Percentiles rank a stretch among this genome's conserved stretches.
phyloP scores from a whole-genome alignment of 106 monocot species.

The Narthecium ossifragum region DNA sequence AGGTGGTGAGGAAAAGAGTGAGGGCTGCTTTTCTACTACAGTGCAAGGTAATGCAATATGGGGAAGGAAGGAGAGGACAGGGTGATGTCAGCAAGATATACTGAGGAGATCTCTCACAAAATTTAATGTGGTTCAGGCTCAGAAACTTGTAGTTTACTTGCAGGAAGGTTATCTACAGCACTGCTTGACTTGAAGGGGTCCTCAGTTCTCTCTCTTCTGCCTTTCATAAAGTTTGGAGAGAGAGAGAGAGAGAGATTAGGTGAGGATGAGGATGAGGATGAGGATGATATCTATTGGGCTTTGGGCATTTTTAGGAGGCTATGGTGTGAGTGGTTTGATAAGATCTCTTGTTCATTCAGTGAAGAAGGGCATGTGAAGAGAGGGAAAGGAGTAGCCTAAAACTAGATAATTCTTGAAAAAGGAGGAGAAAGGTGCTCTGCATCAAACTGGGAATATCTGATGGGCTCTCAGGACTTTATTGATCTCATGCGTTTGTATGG shows the following conservation, averaged over 20 bases:
- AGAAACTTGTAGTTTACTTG: conserved; percentile 12
- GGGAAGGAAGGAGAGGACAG: conserved; percentile 21
- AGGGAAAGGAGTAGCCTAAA: conserved; percentile 4
- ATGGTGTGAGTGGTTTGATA: too few relatives aligned
- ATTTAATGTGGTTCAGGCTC: conserved; percentile 8
- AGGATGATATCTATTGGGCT: too few relatives aligned
- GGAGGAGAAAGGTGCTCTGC: not conserved
- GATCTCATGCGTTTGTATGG: not conserved
- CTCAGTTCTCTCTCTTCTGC: not conserved
- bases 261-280: too few relatives aligned
- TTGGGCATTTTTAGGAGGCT: too few relatives aligned
- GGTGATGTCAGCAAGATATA: conserved; percentile 51
- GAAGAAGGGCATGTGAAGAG: too few relatives aligned
- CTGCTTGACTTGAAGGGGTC: conserved; percentile 5
- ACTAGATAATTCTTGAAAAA: conserved; percentile 5
- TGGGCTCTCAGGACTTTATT: not conserved
- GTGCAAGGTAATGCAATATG: conserved; percentile 11
- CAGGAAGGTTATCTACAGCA: too few relatives aligned
- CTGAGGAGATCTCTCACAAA: conserved; percentile 34
- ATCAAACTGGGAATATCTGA: not conserved
- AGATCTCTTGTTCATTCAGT: too few relatives aligned
- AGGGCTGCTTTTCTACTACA: conserved; percentile 5
- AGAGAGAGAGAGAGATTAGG: too few relatives aligned
- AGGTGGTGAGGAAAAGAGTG: not conserved
- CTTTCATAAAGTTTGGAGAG: too few relatives aligned